These are phyloP conservation scores for Brassica napus DNA, from an alignment of 345 rosid genomes.

Conservation along the genomic window Da-Ae NC_063442.1:3090001-3090500, in stretches of 20 bases:
- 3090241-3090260: background rate
- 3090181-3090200: background rate
- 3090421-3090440: background rate
- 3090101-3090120: background rate
- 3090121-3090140: background rate
- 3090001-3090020: background rate
- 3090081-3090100: no score
- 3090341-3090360: background rate
- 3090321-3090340: background rate
- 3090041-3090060: background rate
- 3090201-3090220: background rate
- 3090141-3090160: background rate
- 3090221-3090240: no score
- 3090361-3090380: background rate
- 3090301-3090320: background rate
- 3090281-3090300: background rate
- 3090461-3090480: background rate
- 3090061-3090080: background rate
- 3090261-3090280: background rate
- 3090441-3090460: background rate
- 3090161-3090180: background rate
- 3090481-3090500: background rate
- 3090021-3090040: background rate
- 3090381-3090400: background rate
- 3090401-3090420: background rate